These are phyloP conservation scores for Diversispora eburnea DNA, from an alignment of 192 early-diverging fungal species.

Conservation along the genomic window DNA sequence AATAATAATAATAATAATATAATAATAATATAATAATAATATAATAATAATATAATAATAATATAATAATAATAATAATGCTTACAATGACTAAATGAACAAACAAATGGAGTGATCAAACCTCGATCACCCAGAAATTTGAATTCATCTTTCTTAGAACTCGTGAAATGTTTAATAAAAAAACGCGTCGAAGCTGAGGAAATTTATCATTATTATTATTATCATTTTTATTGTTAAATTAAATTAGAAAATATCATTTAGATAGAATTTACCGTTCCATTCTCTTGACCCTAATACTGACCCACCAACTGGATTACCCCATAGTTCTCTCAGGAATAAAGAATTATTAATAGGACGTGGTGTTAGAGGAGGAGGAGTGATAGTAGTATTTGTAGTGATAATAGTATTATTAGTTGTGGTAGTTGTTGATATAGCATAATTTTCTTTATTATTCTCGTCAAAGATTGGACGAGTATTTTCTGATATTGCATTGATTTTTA, in stretches of 20 bases:
- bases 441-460: neutral
- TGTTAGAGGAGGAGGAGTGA: too few relatives aligned
- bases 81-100: conserved; percentile 22
- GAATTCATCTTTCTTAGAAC: conserved; percentile 13
- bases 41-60: too few relatives aligned
- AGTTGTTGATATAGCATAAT: neutral
- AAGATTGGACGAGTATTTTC: neutral
- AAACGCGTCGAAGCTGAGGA: conserved; percentile 20
- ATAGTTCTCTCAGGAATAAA: conserved; percentile 21
- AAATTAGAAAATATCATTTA: too few relatives aligned
- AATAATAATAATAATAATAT: too few relatives aligned
- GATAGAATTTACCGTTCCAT: conserved; percentile 2
- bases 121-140: conserved; percentile 15
- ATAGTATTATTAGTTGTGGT: neutral
- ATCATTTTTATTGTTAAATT: too few relatives aligned
- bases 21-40: neutral
- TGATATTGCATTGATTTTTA: neutral
- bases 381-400: neutral
- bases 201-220: too few relatives aligned
- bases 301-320: conserved; percentile 6
- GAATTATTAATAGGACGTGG: neutral
- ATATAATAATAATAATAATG: neutral
- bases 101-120: conserved; percentile 24
- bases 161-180: conserved; percentile 27
- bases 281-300: neutral